Base-by-base conservation (phyloP, 305 asterid species). In the Fraxinus ornus region DNA sequence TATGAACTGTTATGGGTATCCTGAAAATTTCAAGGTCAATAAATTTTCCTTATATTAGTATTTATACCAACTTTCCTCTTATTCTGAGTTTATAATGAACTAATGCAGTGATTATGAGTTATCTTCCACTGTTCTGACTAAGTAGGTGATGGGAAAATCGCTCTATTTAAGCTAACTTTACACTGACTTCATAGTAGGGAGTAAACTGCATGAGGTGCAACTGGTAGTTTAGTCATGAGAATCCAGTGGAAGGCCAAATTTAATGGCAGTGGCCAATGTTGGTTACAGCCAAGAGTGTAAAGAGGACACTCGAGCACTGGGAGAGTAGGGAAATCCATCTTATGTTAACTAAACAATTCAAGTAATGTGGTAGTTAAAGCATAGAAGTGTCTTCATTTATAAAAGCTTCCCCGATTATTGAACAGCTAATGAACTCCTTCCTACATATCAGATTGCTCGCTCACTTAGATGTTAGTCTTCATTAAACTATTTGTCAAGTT, bases 1-100 rank as follows among this genome's bases (percentile, higher is more conserved):
- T 91, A 85, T 88, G 88, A 73, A 90, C 97, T 13, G 89, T 86
- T 84, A 92, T 88, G 22, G 97, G 92, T 76, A 85, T 86, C 92
- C 95, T 92, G 91, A 83, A 88, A 79, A 77, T 36, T 68, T 10
- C 49, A 15, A 44, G 6, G 60, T 12, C 77, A 44, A 24, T 30
- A 36, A 5, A 19, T 2, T 17, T 68, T 57, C 49, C 47, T 32
- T 66, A 17, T 35, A 30, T 70, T 70, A 15, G 75, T 28, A 70
- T 70, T 15, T 30, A 37, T 70, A 28, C 75, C 41, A 15, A 30
- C 39, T 30, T 8, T 68, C 19, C 19, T 68, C 37, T 68, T 68
- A 3, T 68, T 68, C 22, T 4, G 37, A 68, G 75, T 30, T 30
- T 28, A 28, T 68, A 68, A 28, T 9, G 35, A 24, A 64, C n/a